Percentiles rank a stretch among this genome's conserved stretches.
These are phyloP conservation scores for Maudiozyma humilis DNA, from an alignment of 1,139 yeast species.

Conservation along the genomic window DNA sequence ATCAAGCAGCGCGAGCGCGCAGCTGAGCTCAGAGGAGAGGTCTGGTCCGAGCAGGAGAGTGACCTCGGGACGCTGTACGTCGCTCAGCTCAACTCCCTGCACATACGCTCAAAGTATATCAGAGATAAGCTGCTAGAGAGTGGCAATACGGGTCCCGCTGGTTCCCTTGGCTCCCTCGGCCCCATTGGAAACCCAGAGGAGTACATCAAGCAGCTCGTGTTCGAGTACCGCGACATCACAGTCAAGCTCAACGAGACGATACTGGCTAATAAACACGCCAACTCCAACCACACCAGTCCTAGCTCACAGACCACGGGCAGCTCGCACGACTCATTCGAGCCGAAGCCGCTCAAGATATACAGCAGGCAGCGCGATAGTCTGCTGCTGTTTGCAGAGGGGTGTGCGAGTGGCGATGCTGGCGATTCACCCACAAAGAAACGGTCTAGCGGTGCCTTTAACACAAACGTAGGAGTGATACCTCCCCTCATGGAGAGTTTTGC, in stretches of 20 bases:
- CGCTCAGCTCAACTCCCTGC: slow-evolving; percentile 25
- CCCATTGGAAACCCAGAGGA: slow-evolving; percentile 6
- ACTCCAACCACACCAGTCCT: slow-evolving; percentile 10
- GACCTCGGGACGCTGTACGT: slow-evolving; percentile 18
- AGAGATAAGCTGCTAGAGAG: slow-evolving; percentile 14
- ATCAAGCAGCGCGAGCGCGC: slow-evolving; percentile 18
- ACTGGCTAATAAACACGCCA: slow-evolving; percentile 1
- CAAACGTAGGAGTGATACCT: neutral
- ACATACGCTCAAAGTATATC: slow-evolving; percentile 22
- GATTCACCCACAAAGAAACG: neutral
- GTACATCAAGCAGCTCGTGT: slow-evolving; percentile 20
- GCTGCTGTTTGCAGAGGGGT: slow-evolving; percentile 4
- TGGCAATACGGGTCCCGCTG: neutral
- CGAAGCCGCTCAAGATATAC: slow-evolving; percentile 26
- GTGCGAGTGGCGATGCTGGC: neutral
- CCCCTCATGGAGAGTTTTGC: neutral
- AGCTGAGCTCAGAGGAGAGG: slow-evolving; percentile 7
- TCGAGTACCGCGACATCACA: slow-evolving; percentile 25
- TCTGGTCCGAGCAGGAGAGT: neutral
- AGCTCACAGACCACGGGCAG: slow-evolving; percentile 16
- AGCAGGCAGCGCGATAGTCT: slow-evolving; percentile 14
- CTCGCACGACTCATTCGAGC: slow-evolving; percentile 22
- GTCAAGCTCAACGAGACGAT: slow-evolving; percentile 22
- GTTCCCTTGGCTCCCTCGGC: no score
- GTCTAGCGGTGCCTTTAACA: neutral